Conservation (phyloP, 371 early-diverging fungal species). For the Antonospora locustae region DNA sequence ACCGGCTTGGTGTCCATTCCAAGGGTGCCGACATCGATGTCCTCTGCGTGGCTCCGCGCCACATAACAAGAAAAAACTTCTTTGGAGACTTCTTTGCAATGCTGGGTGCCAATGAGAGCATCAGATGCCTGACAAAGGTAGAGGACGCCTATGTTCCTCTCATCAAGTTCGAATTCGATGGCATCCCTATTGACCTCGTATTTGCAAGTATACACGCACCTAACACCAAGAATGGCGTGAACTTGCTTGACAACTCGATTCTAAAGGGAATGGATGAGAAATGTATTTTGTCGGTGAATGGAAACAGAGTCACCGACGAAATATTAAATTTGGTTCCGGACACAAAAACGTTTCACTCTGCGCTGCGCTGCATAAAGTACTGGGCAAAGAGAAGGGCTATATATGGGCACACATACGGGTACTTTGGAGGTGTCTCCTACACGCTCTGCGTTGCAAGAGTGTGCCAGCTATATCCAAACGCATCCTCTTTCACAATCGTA, state of each 20-base stretch:
- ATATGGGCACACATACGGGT: conserved; percentile 91
- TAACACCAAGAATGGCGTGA: conserved; percentile 68
- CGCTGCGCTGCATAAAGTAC: conserved; percentile 81
- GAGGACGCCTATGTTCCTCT: conserved; percentile 88
- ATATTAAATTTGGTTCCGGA: conserved; percentile 83
- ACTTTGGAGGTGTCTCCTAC: conserved; percentile 97
- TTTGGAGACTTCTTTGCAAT: conserved; percentile 73
- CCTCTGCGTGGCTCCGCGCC: conserved; percentile 80
- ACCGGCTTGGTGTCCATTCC: conserved; percentile 88
- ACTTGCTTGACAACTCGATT: conserved; percentile 69
- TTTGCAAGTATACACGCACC: conserved; percentile 70
- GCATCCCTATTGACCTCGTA: conserved; percentile 73
- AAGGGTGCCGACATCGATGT: conserved; percentile 96
- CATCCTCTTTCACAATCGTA: conserved; percentile 68
- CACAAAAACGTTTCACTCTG: conserved; percentile 69
- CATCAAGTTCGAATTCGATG: conserved; percentile 65
- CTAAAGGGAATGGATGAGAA: conserved; percentile 77
- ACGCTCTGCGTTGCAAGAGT: conserved; percentile 88
- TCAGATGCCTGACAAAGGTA: conserved; percentile 68
- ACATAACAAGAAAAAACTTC: conserved; percentile 81
- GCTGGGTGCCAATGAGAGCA: conserved; percentile 65
- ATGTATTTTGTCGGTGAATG: conserved; percentile 80
- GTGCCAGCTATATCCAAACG: conserved; percentile 90
- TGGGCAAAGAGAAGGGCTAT: conserved; percentile 79
- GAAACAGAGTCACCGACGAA: conserved; percentile 90